A percentile compares a stretch with the other conserved stretches of the same genome.
These are phyloP conservation scores for Gossypium aridum DNA, from an alignment of 441 rosid genomes.

Conservation along the genomic window DNA sequence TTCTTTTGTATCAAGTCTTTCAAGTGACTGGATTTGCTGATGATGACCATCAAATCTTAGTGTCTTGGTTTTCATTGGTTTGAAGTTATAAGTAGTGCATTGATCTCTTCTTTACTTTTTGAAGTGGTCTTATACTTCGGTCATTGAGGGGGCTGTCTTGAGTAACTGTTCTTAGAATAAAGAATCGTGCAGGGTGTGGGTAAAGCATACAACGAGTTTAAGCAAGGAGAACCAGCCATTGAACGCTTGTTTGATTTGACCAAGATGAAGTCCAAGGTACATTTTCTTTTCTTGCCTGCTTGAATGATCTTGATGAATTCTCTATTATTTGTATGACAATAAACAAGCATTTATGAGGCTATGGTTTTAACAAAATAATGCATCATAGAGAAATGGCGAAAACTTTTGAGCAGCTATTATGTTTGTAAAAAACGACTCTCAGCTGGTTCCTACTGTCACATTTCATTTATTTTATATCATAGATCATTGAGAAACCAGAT, in stretches of 20 bases:
- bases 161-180: slow-evolving; percentile 23
- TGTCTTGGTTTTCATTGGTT: not conserved
- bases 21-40: not conserved
- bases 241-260: slow-evolving; percentile 73
- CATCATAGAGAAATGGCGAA: not conserved
- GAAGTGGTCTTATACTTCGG: slow-evolving; percentile 5
- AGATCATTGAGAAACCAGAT: slow-evolving; percentile 62
- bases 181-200: slow-evolving; percentile 62
- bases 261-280: slow-evolving; percentile 56
- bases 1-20: not conserved
- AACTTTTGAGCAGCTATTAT: not conserved
- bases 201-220: slow-evolving; percentile 89
- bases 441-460: not conserved
- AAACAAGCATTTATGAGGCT: not conserved
- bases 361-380: not conserved
- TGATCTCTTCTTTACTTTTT: not conserved
- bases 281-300: not conserved
- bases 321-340: not conserved
- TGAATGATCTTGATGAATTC: not conserved
- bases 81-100: not conserved
- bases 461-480: slow-evolving; percentile 18
- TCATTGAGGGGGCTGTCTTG: slow-evolving; percentile 25
- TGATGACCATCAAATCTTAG: not conserved
- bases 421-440: not conserved
- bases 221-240: slow-evolving; percentile 92